phyloP scores from a whole-genome alignment of 2,329 filamentous ascomycete genomes.

The Thermomyces lanuginosus region DNA sequence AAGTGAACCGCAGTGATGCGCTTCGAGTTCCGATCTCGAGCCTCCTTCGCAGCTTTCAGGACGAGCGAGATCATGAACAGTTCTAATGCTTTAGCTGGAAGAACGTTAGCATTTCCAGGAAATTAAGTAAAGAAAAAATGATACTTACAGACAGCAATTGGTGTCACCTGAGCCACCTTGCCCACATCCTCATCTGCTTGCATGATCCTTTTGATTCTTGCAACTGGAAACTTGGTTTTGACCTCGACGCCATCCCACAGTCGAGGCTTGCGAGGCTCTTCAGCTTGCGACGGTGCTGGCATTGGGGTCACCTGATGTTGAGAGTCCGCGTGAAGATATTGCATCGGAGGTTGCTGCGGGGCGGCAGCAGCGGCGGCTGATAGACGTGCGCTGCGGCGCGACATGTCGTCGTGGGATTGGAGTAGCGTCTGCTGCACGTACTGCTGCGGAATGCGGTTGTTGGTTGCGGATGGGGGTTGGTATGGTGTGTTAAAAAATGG shows the following conservation, averaged over 20 bases:
- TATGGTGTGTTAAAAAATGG: conserved; percentile 29
- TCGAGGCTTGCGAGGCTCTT: conserved; percentile 11
- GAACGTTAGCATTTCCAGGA: not conserved
- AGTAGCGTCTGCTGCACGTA: conserved; percentile 19
- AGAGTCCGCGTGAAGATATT: conserved; percentile 4
- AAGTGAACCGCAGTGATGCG: conserved; percentile 80
- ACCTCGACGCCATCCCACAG: conserved; percentile 50
- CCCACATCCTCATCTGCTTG: conserved; percentile 97
- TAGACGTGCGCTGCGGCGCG: conserved; percentile 25
- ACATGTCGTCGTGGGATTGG: conserved; percentile 21
- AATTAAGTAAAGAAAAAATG: not conserved
- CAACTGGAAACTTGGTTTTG: conserved; percentile 90
- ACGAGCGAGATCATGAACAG: conserved; percentile 96
- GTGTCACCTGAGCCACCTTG: conserved; percentile 94
- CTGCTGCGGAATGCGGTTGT: conserved; percentile 17
- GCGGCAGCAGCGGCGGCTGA: conserved; percentile 13
- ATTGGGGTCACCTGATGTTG: conserved; percentile 7
- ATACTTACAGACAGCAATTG: conserved; percentile 64
- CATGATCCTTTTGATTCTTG: conserved; percentile 97
- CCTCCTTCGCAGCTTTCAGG: conserved; percentile 70
- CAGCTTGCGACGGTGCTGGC: conserved; percentile 11
- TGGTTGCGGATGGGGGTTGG: conserved; percentile 12
- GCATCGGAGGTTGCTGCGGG: conserved; percentile 1
- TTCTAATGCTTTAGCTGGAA: conserved; percentile 71
- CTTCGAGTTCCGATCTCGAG: conserved; percentile 68